These are phyloP conservation scores for Penicillium manginii DNA, from an alignment of 495 filamentous ascomycete species.

Conservation along the genomic window DNA sequence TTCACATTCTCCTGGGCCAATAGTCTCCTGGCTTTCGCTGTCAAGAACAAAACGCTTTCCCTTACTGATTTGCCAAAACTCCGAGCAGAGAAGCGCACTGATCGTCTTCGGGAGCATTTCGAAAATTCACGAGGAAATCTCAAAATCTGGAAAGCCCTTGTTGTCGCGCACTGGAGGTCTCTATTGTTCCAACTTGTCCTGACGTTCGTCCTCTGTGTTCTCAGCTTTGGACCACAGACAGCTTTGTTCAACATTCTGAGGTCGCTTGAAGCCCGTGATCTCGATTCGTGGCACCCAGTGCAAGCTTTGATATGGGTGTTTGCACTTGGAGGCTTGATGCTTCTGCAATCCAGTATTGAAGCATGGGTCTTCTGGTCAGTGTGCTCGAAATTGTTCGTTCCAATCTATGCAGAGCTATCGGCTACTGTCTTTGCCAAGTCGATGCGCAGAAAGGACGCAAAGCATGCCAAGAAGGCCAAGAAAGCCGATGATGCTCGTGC, in stretches of 20 bases:
- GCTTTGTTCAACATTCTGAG: slow-evolving; percentile 67
- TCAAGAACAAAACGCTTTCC: slow-evolving; percentile 58
- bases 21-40: slow-evolving; percentile 54
- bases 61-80: slow-evolving; percentile 61
- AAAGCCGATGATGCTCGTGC: slow-evolving; percentile 19
- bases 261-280: slow-evolving; percentile 60
- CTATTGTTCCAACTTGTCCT: slow-evolving; percentile 60
- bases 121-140: slow-evolving; percentile 49
- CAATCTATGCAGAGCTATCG: slow-evolving; percentile 69
- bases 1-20: slow-evolving; percentile 69
- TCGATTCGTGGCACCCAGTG: slow-evolving; percentile 30
- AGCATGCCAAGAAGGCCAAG: slow-evolving; percentile 48
- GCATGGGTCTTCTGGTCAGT: slow-evolving; percentile 67
- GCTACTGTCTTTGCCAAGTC: slow-evolving; percentile 77
- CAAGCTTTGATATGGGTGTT: slow-evolving; percentile 71
- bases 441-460: slow-evolving; percentile 80
- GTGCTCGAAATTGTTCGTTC: slow-evolving; percentile 64
- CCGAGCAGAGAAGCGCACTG: slow-evolving; percentile 29
- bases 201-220: slow-evolving; percentile 53
- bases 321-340: slow-evolving; percentile 59
- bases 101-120: slow-evolving; percentile 48
- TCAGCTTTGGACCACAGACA: slow-evolving; percentile 71
- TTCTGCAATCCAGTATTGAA: slow-evolving; percentile 60
- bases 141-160: slow-evolving; percentile 65
- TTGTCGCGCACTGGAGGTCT: slow-evolving; percentile 55